Conservation (phyloP, 805 yeast species). For the Hanseniaspora guilliermondii region DNA sequence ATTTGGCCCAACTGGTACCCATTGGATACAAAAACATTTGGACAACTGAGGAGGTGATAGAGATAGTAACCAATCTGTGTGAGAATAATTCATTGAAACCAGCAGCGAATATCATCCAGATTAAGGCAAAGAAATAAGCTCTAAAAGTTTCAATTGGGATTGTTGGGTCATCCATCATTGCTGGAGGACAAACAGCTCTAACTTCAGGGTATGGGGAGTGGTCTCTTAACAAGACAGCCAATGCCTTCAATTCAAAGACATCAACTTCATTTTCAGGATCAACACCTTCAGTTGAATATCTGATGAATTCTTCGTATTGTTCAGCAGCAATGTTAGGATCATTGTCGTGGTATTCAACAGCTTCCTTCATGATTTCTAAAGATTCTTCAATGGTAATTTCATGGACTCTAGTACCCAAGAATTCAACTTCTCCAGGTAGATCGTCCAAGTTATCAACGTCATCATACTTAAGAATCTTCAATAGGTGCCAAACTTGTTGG, state of each 20-base stretch:
- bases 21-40: constrained; percentile 37
- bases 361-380: constrained; percentile 29
- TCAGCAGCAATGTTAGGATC: constrained; percentile 37
- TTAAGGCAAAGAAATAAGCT: constrained; percentile 29
- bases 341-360: constrained; percentile 32
- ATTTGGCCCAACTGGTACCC: constrained; percentile 32
- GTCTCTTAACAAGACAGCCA: constrained; percentile 31
- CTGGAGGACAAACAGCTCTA: constrained; percentile 44
- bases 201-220: constrained; percentile 56
- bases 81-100: constrained; percentile 46
- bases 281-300: constrained; percentile 23
- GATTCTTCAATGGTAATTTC: constrained; percentile 31
- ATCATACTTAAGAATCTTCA: constrained; percentile 10
- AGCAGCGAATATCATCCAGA: constrained; percentile 42
- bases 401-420: constrained; percentile 33
- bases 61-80: constrained; percentile 41
- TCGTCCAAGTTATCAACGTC: constrained; percentile 17
- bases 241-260: constrained; percentile 22
- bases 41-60: constrained; percentile 33
- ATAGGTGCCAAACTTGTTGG: constrained; percentile 12
- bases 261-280: constrained; percentile 19
- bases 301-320: constrained; percentile 28
- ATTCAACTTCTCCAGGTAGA: constrained; percentile 22
- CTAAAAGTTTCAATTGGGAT: constrained; percentile 40
- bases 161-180: constrained; percentile 32